Base-by-base conservation (phyloP, 768 basidiomycete genomes). In the Amylocystis lapponica region DNA sequence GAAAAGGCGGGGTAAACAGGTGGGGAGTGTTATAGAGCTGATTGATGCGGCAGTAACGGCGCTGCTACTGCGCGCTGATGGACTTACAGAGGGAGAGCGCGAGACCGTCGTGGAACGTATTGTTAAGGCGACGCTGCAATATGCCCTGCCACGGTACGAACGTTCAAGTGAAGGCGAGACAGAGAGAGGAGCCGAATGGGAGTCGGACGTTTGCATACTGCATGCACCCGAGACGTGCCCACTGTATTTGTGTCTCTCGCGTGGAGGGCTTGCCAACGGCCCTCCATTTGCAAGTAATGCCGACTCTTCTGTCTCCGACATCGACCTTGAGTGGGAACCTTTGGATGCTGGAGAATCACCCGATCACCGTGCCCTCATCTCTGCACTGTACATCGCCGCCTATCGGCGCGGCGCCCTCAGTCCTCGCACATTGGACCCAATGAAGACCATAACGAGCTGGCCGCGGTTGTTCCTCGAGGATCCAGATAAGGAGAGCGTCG, bases 1-100 rank as follows among this genome's bases (percentile, higher is more conserved):
- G 35, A 49, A 49, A 27, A 39, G 66, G 37, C 74, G 71, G 47
- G 66, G 72, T 45, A 79, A 74, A 54, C 74, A 69, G 56, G 69
- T 86, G 12, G 76, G 70, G 22, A 79, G 78, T 49, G 86, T 86
- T 36, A 82, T 87, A 75, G 82, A 87, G 57, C 76, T 88, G 48
- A 86, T 89, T 43, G 80, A 81, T 46, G 70, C 74, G 37, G 76
- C 83, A 0, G 80, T 86, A 16, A 74, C 75, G 39, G 63, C 74
- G 1, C 68, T 89, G 5, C 63, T 86, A 3, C 66, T 81, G 46
- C 70, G 75, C 3, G 57, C 65, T 8, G 68, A 69, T 3, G 57
- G 45, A 43, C 62, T 83, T 56, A 70, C 74, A 9, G 63, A 77
- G 0, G 79, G 78, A n/a, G 86, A 90, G 61, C 64, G 79, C 21